Conservation (phyloP, 805 yeast species). For the Wickerhamomyces silvicola region DNA sequence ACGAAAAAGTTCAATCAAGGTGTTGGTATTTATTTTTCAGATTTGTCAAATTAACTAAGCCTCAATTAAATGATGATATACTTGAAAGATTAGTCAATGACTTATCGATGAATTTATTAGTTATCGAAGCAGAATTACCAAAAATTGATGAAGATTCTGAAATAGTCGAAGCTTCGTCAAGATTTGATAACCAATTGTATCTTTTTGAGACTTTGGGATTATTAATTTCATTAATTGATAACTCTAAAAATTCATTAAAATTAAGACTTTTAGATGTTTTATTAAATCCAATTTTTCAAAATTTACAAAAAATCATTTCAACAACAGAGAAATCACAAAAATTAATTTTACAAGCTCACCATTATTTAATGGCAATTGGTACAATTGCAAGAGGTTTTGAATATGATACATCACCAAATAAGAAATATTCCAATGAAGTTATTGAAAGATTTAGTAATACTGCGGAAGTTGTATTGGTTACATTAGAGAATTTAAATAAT, state of each 20-base stretch:
- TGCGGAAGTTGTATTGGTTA: conserved; percentile 77
- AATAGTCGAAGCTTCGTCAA: conserved; percentile 39
- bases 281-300: conserved; percentile 68
- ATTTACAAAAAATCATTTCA: conserved; percentile 60
- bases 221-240: conserved; percentile 47
- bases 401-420: conserved; percentile 23
- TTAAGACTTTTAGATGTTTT: conserved; percentile 52
- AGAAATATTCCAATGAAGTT: conserved; percentile 28
- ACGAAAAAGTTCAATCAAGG: conserved; percentile 70
- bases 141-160: conserved; percentile 51
- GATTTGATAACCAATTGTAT: conserved; percentile 73
- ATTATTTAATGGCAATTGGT: conserved; percentile 81
- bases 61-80: conserved; percentile 43
- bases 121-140: conserved; percentile 48
- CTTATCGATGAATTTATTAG: conserved; percentile 54
- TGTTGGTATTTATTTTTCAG: conserved; percentile 88
- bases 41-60: conserved; percentile 72
- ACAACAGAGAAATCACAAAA: conserved; percentile 33
- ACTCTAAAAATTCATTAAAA: conserved; percentile 37
- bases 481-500: conserved; percentile 67
- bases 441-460: conserved; percentile 55
- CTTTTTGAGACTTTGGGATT: conserved; percentile 84
- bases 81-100: conserved; percentile 53
- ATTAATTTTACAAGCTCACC: conserved; percentile 71
- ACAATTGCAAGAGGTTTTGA: conserved; percentile 83